Evolutionary conservation across 2,329 filamentous ascomycete genomes (phyloP).

Genomic region (Paecilomyces fulvus): DNA sequence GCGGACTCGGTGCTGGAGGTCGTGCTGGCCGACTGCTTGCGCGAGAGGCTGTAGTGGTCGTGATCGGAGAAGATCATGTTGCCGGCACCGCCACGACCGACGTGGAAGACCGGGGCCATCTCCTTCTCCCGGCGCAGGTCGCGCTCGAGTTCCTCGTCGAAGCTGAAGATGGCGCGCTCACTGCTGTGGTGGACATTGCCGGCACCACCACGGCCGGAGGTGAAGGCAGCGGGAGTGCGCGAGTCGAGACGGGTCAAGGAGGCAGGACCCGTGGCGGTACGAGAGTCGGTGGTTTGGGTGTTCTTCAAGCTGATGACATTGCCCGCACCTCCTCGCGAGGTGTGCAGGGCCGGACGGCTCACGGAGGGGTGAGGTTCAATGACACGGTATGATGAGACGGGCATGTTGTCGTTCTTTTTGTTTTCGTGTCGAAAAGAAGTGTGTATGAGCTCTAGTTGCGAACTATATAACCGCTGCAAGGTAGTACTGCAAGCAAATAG

Average conservation of each 20-base stretch:
- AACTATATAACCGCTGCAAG: conserved; percentile 2
- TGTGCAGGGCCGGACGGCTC: conserved; percentile 41
- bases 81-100: conserved; percentile 54
- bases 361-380: conserved; percentile 55
- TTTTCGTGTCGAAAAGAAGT: conserved; percentile 2
- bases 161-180: conserved; percentile 56
- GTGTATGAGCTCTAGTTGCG: conserved; percentile 1
- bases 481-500: background rate
- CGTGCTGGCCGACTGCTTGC: conserved; percentile 29
- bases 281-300: conserved; percentile 41
- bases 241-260: conserved; percentile 43
- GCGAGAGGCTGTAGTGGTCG: conserved; percentile 17
- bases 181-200: conserved; percentile 34
- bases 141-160: conserved; percentile 57
- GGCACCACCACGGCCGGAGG: conserved; percentile 46
- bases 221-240: conserved; percentile 32
- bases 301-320: conserved; percentile 49
- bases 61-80: conserved; percentile 37
- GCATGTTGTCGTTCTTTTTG: conserved; percentile 17
- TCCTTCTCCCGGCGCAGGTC: conserved; percentile 45
- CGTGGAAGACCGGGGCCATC: conserved; percentile 54
- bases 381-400: conserved; percentile 41
- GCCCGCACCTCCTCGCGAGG: conserved; percentile 51
- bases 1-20: conserved; percentile 27
- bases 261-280: conserved; percentile 37